Evolutionary conservation across 805 yeast genomes (phyloP).

Genomic region (Candida xiaguanensis): DNA sequence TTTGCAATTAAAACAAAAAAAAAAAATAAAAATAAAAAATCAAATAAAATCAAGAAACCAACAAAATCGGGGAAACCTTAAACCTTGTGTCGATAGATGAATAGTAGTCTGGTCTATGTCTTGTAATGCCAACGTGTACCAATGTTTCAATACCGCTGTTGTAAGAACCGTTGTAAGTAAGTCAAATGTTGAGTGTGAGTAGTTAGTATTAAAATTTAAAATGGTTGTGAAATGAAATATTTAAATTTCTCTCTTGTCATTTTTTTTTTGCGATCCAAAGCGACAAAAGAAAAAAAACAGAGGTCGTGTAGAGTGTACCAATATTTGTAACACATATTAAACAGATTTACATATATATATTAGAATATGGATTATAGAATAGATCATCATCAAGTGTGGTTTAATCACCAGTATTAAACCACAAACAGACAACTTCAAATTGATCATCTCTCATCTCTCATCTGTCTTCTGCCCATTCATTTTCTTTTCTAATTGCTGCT

Average conservation of each 20-base stretch:
- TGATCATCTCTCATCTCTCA: slow-evolving; percentile 25
- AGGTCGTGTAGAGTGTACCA: too few relatives aligned
- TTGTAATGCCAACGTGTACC: too few relatives aligned
- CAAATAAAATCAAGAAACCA: background rate
- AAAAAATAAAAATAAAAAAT: background rate
- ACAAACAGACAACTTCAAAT: too few relatives aligned
- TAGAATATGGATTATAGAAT: too few relatives aligned
- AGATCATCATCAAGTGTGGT: background rate
- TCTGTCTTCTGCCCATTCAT: slow-evolving; percentile 90
- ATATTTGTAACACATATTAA: too few relatives aligned
- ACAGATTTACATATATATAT: too few relatives aligned
- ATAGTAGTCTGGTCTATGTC: too few relatives aligned
- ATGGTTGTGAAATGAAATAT: slow-evolving; percentile 2
- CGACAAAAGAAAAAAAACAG: background rate
- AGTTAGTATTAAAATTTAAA: background rate
- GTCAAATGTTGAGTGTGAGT: background rate
- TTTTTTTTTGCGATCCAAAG: slow-evolving; percentile 3
- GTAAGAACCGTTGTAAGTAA: too few relatives aligned
- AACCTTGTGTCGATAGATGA: too few relatives aligned
- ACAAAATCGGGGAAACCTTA: background rate
- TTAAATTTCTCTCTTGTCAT: too few relatives aligned
- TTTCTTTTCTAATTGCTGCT: slow-evolving; percentile 81
- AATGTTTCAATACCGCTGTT: too few relatives aligned
- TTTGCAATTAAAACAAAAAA: slow-evolving; percentile 4
- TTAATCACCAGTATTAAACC: background rate